Evolutionary conservation across 1,284 basidiomycete genomes (phyloP), one percentile per base, ranked within the genome.

Genomic region (Trichosporon asahii): DNA sequence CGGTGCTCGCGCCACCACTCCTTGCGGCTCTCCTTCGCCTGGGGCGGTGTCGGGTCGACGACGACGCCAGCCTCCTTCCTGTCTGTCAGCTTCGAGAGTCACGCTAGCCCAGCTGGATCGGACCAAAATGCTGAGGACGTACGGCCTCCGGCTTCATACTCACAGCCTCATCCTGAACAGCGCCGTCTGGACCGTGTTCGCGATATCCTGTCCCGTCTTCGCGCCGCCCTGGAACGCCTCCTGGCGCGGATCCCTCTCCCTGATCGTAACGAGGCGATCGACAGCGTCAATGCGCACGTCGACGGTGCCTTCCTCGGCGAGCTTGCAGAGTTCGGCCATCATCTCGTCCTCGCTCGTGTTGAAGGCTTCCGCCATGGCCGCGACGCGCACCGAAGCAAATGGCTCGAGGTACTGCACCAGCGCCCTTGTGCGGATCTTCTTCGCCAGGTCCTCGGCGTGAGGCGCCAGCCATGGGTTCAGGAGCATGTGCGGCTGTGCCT

Each of bases 391-490:
- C 0, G 75, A 69, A 0, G 78, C 75, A 72, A 80, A 82, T 0
- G 81, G 81, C 33, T 72, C 63, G 46, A 80, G 74, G 70, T 82
- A 82, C 72, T 82, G 81, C n/a, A 78, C 70, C 63, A 82, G 72
- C 8, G 77, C 73, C 31, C 76, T 71, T 5, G 73, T 77, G 65
- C 75, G 72, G 65, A 82, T 80, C n/a, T 74, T 60, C 11, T 44
- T 15, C 25, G 77, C 44, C 27, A 81, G 73, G 7, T 33, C 67
- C 2, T 33, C 14, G 0, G 75, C 64, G 63, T 78, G 72, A 2
- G 70, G 53, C 2, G 63, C 64, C 29, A 79, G 70, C 71, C 75
- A 76, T 0, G 77, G 77, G 70, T 76, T 78, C 63, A 80, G 73
- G 11, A 75, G 29, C 53, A 82, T 71, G 49, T 73, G 69, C 1